Conservation (phyloP, 1,284 basidiomycete species). For the Irpex rosettiformis region DNA sequence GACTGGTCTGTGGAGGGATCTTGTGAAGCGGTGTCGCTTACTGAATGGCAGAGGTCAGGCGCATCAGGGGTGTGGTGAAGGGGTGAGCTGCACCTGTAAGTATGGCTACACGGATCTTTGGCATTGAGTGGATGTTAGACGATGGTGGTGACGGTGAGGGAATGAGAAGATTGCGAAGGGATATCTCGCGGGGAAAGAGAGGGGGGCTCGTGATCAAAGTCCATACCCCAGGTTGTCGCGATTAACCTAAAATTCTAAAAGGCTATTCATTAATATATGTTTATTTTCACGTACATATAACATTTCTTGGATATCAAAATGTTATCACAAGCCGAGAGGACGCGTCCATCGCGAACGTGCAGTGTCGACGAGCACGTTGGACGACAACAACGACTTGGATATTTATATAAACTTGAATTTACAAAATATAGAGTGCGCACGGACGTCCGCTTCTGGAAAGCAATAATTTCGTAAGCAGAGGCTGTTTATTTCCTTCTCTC, state of each 20-base stretch:
- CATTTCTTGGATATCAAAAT: no score
- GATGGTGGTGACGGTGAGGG: not conserved
- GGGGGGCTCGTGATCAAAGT: not conserved
- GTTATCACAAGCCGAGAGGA: no score
- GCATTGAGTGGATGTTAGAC: slow-evolving; percentile 15
- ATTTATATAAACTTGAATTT: no score
- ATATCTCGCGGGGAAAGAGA: not conserved
- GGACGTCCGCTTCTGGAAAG: no score
- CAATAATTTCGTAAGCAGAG: no score
- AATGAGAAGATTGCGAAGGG: not conserved
- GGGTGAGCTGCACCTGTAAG: slow-evolving; percentile 25
- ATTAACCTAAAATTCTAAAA: not conserved
- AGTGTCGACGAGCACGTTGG: no score
- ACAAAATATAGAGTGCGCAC: no score
- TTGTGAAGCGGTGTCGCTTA: slow-evolving; percentile 65
- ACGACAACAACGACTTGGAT: no score
- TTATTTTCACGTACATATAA: not conserved
- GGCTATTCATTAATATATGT: not conserved
- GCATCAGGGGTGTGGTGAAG: not conserved
- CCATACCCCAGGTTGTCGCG: not conserved
- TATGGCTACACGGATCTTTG: slow-evolving; percentile 26
- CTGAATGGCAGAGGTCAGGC: slow-evolving; percentile 23
- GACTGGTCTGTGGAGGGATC: slow-evolving; percentile 58
- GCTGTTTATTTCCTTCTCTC: not conserved
- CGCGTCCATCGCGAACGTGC: no score